phyloP scores from a whole-genome alignment of 2,329 filamentous ascomycete genomes.

The Diplodia seriata region DNA sequence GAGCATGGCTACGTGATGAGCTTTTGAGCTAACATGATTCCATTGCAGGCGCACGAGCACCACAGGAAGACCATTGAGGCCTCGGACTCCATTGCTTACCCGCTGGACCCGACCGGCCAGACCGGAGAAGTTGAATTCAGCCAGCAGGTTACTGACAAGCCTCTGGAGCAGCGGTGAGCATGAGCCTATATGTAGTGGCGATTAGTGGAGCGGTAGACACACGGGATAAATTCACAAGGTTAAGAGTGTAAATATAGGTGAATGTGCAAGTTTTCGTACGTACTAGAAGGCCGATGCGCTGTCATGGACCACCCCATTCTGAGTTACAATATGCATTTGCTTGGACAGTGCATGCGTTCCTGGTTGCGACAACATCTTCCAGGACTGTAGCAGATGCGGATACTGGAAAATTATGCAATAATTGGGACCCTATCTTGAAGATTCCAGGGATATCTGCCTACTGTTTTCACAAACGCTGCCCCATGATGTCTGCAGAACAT shows the following conservation, averaged over 20 bases:
- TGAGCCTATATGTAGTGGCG: neutral
- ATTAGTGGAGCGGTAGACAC: neutral
- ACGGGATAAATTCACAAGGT: neutral
- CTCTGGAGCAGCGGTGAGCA: slow-evolving; percentile 65
- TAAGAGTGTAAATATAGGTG: slow-evolving; percentile 26
- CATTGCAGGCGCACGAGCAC: slow-evolving; percentile 82
- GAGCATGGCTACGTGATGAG: neutral
- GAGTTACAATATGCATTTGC: neutral
- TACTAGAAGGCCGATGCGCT: neutral
- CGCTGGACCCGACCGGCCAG: slow-evolving; percentile 69
- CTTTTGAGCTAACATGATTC: slow-evolving; percentile 31
- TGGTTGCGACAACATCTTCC: neutral
- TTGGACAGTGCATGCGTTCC: neutral
- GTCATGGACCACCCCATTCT: neutral
- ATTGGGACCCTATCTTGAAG: slow-evolving; percentile 17
- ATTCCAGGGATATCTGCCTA: slow-evolving; percentile 27
- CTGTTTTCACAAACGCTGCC: slow-evolving; percentile 23
- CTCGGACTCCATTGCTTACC: slow-evolving; percentile 80
- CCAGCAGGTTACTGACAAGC: slow-evolving; percentile 65
- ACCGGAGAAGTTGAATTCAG: slow-evolving; percentile 65
- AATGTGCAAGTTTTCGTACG: slow-evolving; percentile 4
- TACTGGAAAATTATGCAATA: slow-evolving; percentile 4
- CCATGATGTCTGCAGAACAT: slow-evolving; percentile 22
- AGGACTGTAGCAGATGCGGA: neutral
- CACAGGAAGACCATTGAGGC: slow-evolving; percentile 85